Base-by-base conservation (phyloP, 1,284 basidiomycete species). In the Bondarzewia mesenterica region DNA sequence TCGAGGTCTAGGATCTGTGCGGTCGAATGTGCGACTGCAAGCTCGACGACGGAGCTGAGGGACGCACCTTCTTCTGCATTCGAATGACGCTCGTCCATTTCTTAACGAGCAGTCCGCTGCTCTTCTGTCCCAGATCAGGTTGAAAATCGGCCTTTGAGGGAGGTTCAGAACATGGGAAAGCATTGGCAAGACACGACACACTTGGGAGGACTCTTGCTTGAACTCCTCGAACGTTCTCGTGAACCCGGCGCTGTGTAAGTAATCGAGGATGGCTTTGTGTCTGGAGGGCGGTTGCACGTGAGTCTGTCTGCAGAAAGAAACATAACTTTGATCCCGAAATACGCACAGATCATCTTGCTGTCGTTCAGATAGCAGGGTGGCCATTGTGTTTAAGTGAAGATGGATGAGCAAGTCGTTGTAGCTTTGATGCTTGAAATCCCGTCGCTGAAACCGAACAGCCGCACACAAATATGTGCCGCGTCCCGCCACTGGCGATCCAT, bases 31-130 rank as follows among this genome's bases (percentile, higher is more conserved):
- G 37, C 35, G 10, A 26, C 16, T 21, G 23, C 29, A 25, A 15
- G 20, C 22, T 14, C 18, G 10, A 35, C 5, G 36, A 14, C 8
- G 23, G 23, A 38, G 22, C 16, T 12, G 18, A 7, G 14, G 40
- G 36, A 55, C 72, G 52, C 53, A 80, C 84, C 77, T 89, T 89
- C 70, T 88, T 88, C 70, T 89, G 86, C 60, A 89, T 63, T 40
- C 86, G 71, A 48, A 90, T 86, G 42, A 89, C 83, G 56, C 79
- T 81, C 42, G 84, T 87, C 87, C 87, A 90, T 63, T 90, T 89
- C 75, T 87, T 89, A 61, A 85, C 84, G 50, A 89, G 66, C 51
- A 90, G 62, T 1, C 84, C 84, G 16, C 72, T 74, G 59, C 72
- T 75, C 60, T 80, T 80, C 47, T 79, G 74, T 57, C 79, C 78